Evolutionary conservation across 2,329 filamentous ascomycete species (phyloP), one percentile per base, ranked within the genome.

Genomic region (Orbilia javanica): DNA sequence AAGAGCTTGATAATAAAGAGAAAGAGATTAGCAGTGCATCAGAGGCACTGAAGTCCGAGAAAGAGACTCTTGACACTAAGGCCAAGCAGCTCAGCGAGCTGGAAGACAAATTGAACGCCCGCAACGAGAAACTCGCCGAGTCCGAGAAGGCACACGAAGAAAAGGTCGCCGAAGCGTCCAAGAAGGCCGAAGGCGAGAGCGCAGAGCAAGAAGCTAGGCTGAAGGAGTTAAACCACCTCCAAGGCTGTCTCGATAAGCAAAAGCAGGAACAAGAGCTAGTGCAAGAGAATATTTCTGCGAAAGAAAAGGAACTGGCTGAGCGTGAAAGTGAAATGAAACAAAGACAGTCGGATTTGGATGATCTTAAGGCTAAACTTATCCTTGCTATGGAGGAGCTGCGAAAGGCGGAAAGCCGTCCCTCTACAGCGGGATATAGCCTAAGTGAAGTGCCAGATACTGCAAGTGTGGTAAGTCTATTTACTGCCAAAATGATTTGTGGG

Each of bases 381-480:
- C 8, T 52, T 20, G 66, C 66, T 4, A 71, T 77, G 73, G 73
- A 77, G 29, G 73, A 77, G 27, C 10, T 71, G 4, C 48, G 52
- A n/a, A 71, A 70, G 42, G 31, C 67, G 13, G 57, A 70, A 15
- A 77, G 73, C 25, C 73, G 73, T 27, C 73, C 73, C n/a, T 77
- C 73, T 15, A 77, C 73, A 18, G 48, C 73, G 27, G 34, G 73
- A 11, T 50, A 53, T n/a, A 60, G 55, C 27, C 18, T 25, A 18
- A 77, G 66, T 29, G 73, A 71, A 44, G 29, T 20, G 42, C 57
- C 66, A 31, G 73, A 77, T 55, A 63, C 57, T 3, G 20, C 73
- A 18, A 71, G 50, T 25, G 66, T 62, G 22, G 66, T 71, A 70
- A 71, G 73, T 52, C 25, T 0, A 25, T n/a, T 13, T 20, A 1